Base-by-base conservation (phyloP, 2,329 filamentous ascomycete genomes). In the Penicillium palitans region DNA sequence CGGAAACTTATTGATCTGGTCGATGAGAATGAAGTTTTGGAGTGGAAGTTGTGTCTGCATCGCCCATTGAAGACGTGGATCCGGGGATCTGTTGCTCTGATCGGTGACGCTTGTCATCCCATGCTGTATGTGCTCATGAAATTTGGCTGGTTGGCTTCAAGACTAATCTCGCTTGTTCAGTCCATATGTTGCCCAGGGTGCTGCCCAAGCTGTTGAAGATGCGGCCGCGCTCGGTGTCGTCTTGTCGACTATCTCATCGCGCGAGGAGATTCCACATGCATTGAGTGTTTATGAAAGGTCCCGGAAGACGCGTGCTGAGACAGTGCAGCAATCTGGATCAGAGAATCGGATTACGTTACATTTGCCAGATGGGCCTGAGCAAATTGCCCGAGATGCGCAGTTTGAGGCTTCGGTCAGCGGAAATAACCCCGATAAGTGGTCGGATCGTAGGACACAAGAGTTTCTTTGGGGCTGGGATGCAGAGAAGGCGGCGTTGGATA, bases 371-470 rank as follows among this genome's bases (percentile, higher is more conserved):
- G 75, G 74, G 0, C 72, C 73, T 2, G 72, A 75, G 74, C 61
- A 80, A 71, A 54, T 68, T 48, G 68, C 73, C 40, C 62, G 76
- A 75, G 56, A 83, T 83, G 59, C 67, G 46, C 71, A 71, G 42
- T 73, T 74, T 58, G 65, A 60, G 13, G 59, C 65, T 10, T 70
- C 71, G 9, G 60, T 61, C 1, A 69, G 62, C 19, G 69, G 65
- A 6, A 58, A 62, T 3, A 75, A 70, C 40, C 85, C 85, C 2
- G 86, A 88, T 72, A 87, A 87, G 72, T 88, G 86, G 86, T 81
- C 84, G 7, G 87, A 86, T 67, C 83, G 83, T 13, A 84, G 87
- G 59, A 85, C 87, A 42, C 86, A 88, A 69, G 78, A 81, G 69
- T 67, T 72, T 19, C 48, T 76, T 25, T 76, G 74, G 73, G 72